These are phyloP conservation scores for Vigna trinervia DNA, from an alignment of 306 rosid species.

Conservation along the genomic window DNA sequence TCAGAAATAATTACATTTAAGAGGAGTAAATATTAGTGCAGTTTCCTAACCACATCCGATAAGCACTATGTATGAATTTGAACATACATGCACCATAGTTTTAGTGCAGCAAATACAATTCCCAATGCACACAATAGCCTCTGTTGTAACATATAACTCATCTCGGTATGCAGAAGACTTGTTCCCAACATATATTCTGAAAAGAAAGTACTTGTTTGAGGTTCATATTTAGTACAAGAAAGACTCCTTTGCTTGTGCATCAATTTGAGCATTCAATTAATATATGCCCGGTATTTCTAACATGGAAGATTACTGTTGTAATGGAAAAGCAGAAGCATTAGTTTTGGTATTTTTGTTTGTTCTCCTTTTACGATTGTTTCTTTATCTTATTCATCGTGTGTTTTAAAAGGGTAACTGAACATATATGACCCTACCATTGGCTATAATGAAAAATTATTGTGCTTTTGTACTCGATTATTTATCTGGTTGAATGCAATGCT, in stretches of 20 bases:
- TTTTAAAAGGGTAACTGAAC: not conserved
- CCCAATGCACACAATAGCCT: not conserved
- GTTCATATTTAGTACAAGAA: not conserved
- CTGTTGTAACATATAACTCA: no score
- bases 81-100: not conserved
- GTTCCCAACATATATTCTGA: not conserved
- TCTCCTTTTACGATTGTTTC: not conserved
- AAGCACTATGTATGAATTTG: not conserved
- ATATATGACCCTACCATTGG: not conserved
- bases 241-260: not conserved
- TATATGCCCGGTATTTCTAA: conserved; percentile 1
- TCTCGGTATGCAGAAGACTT: no score
- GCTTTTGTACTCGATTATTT: conserved; percentile 12
- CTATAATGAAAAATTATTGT: not conserved
- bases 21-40: not conserved
- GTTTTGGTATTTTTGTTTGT: not conserved
- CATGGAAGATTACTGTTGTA: not conserved
- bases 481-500: conserved; percentile 21
- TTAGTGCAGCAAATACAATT: not conserved
- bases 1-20: conserved; percentile 7
- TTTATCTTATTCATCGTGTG: not conserved
- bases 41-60: not conserved
- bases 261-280: not conserved
- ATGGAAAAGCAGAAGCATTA: conserved; percentile 3
- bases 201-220: conserved; percentile 9